Conservation (phyloP, 1,139 yeast genomes). For the Suhomyces ambrosiae region DNA sequence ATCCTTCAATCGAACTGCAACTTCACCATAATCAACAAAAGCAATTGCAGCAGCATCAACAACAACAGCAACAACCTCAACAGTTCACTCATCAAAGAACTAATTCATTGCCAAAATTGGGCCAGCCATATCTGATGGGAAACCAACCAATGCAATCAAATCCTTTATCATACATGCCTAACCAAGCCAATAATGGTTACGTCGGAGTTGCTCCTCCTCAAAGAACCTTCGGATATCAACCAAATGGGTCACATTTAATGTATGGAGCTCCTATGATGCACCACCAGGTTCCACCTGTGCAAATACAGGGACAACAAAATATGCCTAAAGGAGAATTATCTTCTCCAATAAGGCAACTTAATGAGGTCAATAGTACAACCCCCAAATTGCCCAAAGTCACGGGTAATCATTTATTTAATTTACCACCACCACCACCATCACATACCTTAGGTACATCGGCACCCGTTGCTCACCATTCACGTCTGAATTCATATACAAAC, state of each 20-base stretch:
- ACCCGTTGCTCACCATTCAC: conserved; percentile 25
- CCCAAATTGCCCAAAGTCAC: conserved; percentile 42
- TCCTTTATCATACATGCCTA: conserved; percentile 26
- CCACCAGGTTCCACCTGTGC: conserved; percentile 13
- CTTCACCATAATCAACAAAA: conserved; percentile 20
- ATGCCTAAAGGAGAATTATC: conserved; percentile 25
- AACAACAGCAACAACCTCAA: conserved; percentile 17
- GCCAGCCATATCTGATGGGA: conserved; percentile 23
- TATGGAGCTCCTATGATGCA: conserved; percentile 19
- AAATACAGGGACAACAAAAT: conserved; percentile 12
- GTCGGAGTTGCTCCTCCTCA: conserved; percentile 10
- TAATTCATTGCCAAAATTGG: conserved; percentile 24
- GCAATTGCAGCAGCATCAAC: conserved; percentile 20
- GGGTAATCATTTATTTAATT: conserved; percentile 31
- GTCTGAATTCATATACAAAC: conserved; percentile 32
- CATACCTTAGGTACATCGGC: conserved; percentile 15
- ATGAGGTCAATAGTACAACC: conserved; percentile 28
- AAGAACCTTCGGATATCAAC: conserved; percentile 16
- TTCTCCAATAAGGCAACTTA: conserved; percentile 38
- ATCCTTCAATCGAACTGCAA: conserved; percentile 22
- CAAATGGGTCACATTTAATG: conserved; percentile 15
- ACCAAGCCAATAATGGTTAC: conserved; percentile 16
- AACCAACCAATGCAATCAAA: conserved; percentile 25
- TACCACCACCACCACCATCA: conserved; percentile 40
- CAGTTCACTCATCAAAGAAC: conserved; percentile 22